These are phyloP conservation scores for Solanum pimpinellifolium DNA, from an alignment of 257 asterid species.

Conservation along the genomic window DNA sequence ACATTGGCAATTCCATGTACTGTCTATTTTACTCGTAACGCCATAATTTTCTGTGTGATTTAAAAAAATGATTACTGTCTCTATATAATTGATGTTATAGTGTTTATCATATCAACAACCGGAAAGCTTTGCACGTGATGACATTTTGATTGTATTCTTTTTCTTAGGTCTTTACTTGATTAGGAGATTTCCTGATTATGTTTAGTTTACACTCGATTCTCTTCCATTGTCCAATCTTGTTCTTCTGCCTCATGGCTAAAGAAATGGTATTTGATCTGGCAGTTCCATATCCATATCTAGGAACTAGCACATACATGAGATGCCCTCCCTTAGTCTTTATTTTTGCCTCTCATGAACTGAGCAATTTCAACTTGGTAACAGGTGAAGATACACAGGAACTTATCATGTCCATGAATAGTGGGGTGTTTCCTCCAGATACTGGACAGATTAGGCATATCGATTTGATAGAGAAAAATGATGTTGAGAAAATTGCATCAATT, in stretches of 20 bases:
- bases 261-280: not conserved
- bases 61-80: not conserved
- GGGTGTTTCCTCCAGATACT: conserved; percentile 19
- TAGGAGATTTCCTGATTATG: not conserved
- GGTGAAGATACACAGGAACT: conserved; percentile 54
- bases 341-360: not conserved
- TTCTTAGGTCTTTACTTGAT: not conserved
- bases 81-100: not conserved
- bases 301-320: not conserved
- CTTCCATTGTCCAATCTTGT: not conserved
- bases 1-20: not conserved
- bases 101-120: not conserved
- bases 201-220: not conserved
- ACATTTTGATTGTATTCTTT: not conserved
- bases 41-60: not conserved
- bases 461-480: conserved; percentile 1
- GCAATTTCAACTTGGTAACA: conserved; percentile 16
- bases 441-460: conserved; percentile 4
- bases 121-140: not conserved
- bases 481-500: conserved; percentile 12
- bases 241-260: not conserved
- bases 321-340: not conserved
- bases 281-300: not conserved
- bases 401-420: conserved; percentile 7
- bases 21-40: not conserved